These are phyloP conservation scores for Cryptosporidium tyzzeri DNA, from an alignment of 169 alveolate species.

Conservation along the genomic window DNA sequence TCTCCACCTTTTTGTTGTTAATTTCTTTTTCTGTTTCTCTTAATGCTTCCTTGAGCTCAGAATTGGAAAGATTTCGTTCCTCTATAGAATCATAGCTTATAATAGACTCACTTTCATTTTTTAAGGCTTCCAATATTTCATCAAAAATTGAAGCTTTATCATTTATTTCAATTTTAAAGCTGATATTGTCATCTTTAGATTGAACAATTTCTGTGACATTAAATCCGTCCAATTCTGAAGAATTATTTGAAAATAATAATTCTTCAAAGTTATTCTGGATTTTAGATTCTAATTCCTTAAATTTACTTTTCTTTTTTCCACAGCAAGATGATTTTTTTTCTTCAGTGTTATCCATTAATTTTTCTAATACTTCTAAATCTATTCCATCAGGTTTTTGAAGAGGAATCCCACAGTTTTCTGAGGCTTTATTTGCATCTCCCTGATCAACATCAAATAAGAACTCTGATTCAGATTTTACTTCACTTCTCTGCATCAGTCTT, in stretches of 20 bases:
- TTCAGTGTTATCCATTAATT: not conserved
- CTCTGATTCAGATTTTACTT: not conserved
- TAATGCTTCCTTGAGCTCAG: constrained; percentile 25
- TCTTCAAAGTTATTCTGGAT: not conserved
- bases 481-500: not conserved
- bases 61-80: not conserved
- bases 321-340: constrained; percentile 9
- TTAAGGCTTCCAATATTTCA: constrained; percentile 20
- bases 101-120: not conserved
- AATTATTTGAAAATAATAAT: not conserved
- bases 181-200: not conserved
- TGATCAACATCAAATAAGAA: not conserved
- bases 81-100: not conserved
- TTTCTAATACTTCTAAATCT: not conserved
- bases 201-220: constrained; percentile 3
- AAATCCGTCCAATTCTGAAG: not conserved
- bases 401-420: not conserved
- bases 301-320: constrained; percentile 5
- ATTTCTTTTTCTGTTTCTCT: constrained; percentile 22
- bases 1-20: not conserved
- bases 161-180: constrained; percentile 4
- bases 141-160: constrained; percentile 8
- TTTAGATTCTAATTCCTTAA: not conserved
- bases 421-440: not conserved
- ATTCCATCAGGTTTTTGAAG: not conserved